phyloP scores from a whole-genome alignment of 2,329 filamentous ascomycete species.

The Fusarium tuaranense region DNA sequence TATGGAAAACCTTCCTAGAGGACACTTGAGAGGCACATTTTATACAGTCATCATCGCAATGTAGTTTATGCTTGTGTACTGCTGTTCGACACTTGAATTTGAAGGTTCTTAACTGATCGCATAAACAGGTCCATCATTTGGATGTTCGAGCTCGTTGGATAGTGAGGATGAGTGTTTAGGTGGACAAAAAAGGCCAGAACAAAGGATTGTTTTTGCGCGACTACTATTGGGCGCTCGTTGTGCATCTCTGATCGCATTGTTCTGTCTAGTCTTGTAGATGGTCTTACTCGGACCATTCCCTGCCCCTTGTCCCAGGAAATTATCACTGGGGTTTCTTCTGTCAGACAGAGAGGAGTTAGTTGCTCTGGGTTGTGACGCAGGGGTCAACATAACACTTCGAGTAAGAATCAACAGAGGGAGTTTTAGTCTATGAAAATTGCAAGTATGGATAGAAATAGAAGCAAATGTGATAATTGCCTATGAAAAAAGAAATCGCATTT shows the following conservation, averaged over 20 bases:
- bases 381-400: neutral
- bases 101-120: neutral
- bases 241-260: neutral
- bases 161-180: neutral
- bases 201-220: neutral
- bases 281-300: neutral
- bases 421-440: neutral
- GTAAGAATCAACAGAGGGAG: neutral
- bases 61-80: neutral
- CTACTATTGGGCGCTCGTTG: neutral
- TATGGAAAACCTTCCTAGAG: neutral
- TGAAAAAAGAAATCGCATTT: neutral
- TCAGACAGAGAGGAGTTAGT: neutral
- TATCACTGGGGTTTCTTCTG: too few relatives aligned
- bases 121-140: neutral
- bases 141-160: neutral
- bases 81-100: neutral
- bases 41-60: neutral
- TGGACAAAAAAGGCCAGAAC: neutral
- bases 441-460: neutral
- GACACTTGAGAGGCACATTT: neutral
- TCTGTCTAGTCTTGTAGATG: neutral
- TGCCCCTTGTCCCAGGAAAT: neutral
- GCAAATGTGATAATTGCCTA: neutral
- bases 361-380: neutral